Evolutionary conservation across 495 filamentous ascomycete species (phyloP), one percentile per base, ranked within the genome.

Genomic region (Annulohypoxylon bovei): DNA sequence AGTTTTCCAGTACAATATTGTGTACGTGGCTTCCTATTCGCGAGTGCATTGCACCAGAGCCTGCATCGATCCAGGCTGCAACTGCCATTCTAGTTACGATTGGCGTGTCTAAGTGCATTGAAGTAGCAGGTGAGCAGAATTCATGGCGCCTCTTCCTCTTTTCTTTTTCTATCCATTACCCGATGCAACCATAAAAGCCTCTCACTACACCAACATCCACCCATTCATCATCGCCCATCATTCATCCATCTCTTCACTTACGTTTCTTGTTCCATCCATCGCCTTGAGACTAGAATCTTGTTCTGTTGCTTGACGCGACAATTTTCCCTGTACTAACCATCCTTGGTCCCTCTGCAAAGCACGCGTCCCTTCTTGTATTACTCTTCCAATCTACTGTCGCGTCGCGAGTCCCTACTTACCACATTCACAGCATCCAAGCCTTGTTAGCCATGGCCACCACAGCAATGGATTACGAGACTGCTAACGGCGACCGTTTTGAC

Each of bases 401-500:
- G 61, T 59, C 73, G 62, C 52, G 44, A 60, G 35, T 44, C 33
- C 33, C 22, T 70, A 58, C 75, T 75, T 70, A 71, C 67, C 55
- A 64, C 33, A 37, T 55, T 68, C 23, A 16, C 56, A 58, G 67
- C 23, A 65, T 54, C 57, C 22, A 42, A 65, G 35, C 25, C 50
- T 55, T 50, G 53, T 65, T 63, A 71, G 79, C 11, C 50, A 87
- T 87, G 84, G 82, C 86, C 16, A 87, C 85, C 46, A 84, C 82
- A 5, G 80, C 82, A 63, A 91, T 93, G 86, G 93, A 97, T 75
- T 95, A 94, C 82, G 93, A 95, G 75, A 91, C 89, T 76, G 92
- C 93, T 66, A 92, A 90, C 78, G 84, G 82, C 62, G 89, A 92
- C 81, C 91, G 91, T 68, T 95, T 93, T 73, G 92, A 94, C 70